phyloP scores from a whole-genome alignment of 768 basidiomycete genomes.

The Rhodosporidiobolus sp. region DNA sequence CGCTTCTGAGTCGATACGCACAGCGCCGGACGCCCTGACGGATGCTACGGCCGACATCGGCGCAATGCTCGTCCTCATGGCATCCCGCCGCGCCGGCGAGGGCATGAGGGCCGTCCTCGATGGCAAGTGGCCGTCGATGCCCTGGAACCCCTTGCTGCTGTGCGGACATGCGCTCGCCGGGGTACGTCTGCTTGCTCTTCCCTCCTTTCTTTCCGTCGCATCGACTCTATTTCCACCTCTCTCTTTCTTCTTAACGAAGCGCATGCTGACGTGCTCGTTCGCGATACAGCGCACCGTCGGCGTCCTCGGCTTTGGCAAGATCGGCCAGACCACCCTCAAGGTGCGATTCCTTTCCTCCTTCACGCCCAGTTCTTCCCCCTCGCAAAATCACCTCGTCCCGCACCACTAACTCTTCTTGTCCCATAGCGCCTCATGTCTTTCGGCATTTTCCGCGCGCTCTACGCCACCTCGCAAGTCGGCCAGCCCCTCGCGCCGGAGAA shows the following conservation, averaged over 20 bases:
- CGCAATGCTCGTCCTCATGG: conserved; percentile 91
- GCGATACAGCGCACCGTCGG: conserved; percentile 61
- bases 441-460: conserved; percentile 71
- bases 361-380: too few species aligned
- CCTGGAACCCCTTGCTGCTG: conserved; percentile 76
- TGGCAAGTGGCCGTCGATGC: conserved; percentile 71
- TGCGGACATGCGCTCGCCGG: conserved; percentile 60
- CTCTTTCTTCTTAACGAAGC: not conserved
- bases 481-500: conserved; percentile 14
- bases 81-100: conserved; percentile 71
- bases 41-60: conserved; percentile 90
- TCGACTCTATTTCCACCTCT: too few species aligned
- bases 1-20: too few species aligned
- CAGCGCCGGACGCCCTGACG: conserved; percentile 80
- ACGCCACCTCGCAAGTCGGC: conserved; percentile 57
- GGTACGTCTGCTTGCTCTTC: conserved; percentile 29
- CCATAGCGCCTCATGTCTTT: conserved; percentile 68
- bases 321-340: conserved; percentile 75
- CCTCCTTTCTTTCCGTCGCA: not conserved
- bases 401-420: not conserved
- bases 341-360: not conserved
- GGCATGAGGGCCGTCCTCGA: conserved; percentile 21
- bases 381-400: not conserved
- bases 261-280: not conserved
- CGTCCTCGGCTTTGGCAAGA: conserved; percentile 87